Evolutionary conservation across 306 rosid genomes (phyloP), one percentile per base, ranked within the genome.

Genomic region (Cercis canadensis): DNA sequence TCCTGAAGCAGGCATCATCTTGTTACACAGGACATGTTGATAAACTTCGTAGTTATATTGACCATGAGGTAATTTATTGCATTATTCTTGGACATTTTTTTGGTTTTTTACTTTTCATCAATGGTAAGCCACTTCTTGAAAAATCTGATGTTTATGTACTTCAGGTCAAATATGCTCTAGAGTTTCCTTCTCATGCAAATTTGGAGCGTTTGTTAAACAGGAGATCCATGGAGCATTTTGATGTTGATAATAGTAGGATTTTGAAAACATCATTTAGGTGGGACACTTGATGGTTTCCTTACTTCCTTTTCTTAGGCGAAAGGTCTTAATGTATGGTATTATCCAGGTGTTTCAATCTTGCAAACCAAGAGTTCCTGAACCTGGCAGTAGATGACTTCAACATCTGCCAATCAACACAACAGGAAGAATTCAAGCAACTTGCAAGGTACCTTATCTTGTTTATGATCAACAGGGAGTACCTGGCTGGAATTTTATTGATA

Each of bases 371-470:
- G 70, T 73, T 81, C 77, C 84, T 88, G 17, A 82, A 84, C 64
- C 72, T 90, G 40, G 98, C 97, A 8, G 88, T 82, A 36, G 96
- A 78, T 70, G 97, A 94, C 84, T 94, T 85, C 88, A 94, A 90
- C 62, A 62, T 50, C 14, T 85, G 93, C 81, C 98, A 87, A 75
- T 78, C 81, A 33, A 69, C 79, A 57, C 92, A 94, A 21, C 76
- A 6, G 1, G 71, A 86, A 72, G 97, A 94, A 85, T 80, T 84
- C 54, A 69, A 83, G 60, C 77, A 60, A 60, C 86, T 94, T 46
- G 62, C 86, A 43, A 88, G 89, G 98, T 88, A 60, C 49, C 44
- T 37, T 40, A 69, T 53, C 32, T 58, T 19, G 7, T 54, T 29
- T 19, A 29, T 55, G 56, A 34, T 53, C 77, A 39, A 40, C 58